Conservation (phyloP, 2,329 filamentous ascomycete species). For the Bipolaris gigantea region DNA sequence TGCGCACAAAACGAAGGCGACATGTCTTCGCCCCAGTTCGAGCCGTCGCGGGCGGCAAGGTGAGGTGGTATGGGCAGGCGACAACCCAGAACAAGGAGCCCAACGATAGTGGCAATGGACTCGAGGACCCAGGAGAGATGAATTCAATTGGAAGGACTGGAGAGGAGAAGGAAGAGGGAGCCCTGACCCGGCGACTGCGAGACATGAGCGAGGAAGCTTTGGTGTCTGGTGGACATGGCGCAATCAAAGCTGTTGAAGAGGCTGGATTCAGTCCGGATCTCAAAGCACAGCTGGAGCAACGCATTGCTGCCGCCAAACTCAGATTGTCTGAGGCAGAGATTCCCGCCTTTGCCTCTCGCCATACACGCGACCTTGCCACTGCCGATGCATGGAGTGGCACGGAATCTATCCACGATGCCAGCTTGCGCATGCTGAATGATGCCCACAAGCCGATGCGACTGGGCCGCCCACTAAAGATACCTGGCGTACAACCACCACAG, state of each 20-base stretch:
- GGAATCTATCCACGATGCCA: slow-evolving; percentile 73
- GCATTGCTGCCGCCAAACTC: slow-evolving; percentile 60
- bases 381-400: slow-evolving; percentile 76
- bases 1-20: slow-evolving; percentile 39
- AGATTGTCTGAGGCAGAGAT: slow-evolving; percentile 57
- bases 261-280: slow-evolving; percentile 65
- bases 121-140: slow-evolving; percentile 15
- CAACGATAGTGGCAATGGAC: slow-evolving; percentile 13
- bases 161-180: slow-evolving; percentile 48
- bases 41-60: slow-evolving; percentile 8
- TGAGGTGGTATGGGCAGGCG: slow-evolving; percentile 29
- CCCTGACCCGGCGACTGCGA: slow-evolving; percentile 60
- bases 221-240: slow-evolving; percentile 57
- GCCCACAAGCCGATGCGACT: slow-evolving; percentile 57
- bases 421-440: slow-evolving; percentile 75
- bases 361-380: slow-evolving; percentile 68
- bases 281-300: slow-evolving; percentile 60
- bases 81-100: slow-evolving; percentile 20
- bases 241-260: slow-evolving; percentile 60
- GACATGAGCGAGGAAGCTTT: slow-evolving; percentile 64
- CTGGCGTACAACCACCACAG: slow-evolving; percentile 30
- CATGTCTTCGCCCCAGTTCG: slow-evolving; percentile 10
- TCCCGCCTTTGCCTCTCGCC: slow-evolving; percentile 65
- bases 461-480: slow-evolving; percentile 19
- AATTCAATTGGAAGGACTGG: not conserved